Evolutionary conservation across 1,284 basidiomycete species (phyloP).

Genomic region (Inonotus obliquus): DNA sequence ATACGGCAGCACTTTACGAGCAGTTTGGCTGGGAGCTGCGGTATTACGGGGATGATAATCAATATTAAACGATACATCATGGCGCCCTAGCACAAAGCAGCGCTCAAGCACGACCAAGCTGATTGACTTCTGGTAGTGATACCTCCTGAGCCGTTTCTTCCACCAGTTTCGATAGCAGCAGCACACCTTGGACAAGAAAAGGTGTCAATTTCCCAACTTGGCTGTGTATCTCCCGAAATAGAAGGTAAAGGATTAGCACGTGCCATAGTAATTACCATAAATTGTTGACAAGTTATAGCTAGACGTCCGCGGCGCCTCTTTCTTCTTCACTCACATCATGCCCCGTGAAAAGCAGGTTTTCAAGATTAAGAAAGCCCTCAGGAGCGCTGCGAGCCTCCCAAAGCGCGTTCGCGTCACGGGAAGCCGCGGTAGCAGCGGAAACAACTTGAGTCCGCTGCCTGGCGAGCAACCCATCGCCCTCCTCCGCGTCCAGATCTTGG

Average conservation of each 20-base stretch:
- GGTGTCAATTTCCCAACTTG: not conserved
- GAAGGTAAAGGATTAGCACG: not conserved
- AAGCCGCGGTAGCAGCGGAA: constrained; percentile 35
- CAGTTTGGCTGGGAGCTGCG: too few relatives aligned
- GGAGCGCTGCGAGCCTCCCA: constrained; percentile 41
- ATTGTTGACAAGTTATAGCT: not conserved
- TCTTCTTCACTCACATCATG: constrained; percentile 5
- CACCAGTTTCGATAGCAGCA: too few relatives aligned
- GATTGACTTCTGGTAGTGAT: too few relatives aligned
- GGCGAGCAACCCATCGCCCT: constrained; percentile 64
- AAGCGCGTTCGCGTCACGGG: constrained; percentile 35
- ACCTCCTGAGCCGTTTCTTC: too few relatives aligned
- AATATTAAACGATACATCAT: not conserved
- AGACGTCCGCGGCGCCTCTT: not conserved
- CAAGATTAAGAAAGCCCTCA: constrained; percentile 45
- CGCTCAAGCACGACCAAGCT: not conserved
- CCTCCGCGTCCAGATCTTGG: constrained; percentile 61
- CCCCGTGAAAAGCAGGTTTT: constrained; percentile 33
- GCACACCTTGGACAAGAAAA: too few relatives aligned
- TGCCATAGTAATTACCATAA: not conserved
- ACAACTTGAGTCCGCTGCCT: constrained; percentile 43
- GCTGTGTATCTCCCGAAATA: not conserved
- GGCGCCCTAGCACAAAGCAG: not conserved
- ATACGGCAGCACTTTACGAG: too few relatives aligned
- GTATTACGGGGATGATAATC: not conserved